These are phyloP conservation scores for Neofusicoccum cordaticola DNA, from an alignment of 2,329 filamentous ascomycete genomes.

Conservation along the genomic window DNA sequence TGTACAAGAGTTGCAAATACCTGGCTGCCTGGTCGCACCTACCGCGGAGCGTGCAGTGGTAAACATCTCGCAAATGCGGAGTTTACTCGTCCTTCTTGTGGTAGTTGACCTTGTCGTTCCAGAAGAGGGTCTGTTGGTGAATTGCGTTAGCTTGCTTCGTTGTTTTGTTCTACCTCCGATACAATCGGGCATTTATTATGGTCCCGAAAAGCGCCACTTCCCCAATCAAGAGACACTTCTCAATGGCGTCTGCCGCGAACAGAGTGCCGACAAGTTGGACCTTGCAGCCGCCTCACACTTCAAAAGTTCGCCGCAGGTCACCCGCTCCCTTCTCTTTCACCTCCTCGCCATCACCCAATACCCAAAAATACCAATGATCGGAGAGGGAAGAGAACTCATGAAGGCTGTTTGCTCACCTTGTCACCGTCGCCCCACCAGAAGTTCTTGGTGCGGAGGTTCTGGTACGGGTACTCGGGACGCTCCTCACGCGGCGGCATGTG, in stretches of 20 bases:
- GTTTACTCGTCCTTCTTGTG: conserved; percentile 76
- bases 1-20: not conserved
- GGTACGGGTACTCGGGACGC: conserved; percentile 88
- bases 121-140: conserved; percentile 55
- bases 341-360: not conserved
- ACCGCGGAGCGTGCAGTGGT: not conserved
- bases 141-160: not conserved
- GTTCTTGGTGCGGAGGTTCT: conserved; percentile 97
- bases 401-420: conserved; percentile 61
- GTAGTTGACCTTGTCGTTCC: conserved; percentile 95
- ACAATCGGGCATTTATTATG: not conserved
- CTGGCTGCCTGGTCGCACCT: not conserved
- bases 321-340: not conserved
- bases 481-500: conserved; percentile 88
- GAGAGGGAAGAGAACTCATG: not conserved
- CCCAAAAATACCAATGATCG: too few species aligned
- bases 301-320: not conserved
- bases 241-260: too few species aligned
- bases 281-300: not conserved
- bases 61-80: not conserved
- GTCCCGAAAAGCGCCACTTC: not conserved
- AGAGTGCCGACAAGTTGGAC: not conserved
- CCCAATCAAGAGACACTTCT: not conserved
- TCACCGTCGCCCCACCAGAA: conserved; percentile 93
- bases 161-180: not conserved